Evolutionary conservation across 257 asterid species (phyloP).

Genomic region (Cinchona pubescens): DNA sequence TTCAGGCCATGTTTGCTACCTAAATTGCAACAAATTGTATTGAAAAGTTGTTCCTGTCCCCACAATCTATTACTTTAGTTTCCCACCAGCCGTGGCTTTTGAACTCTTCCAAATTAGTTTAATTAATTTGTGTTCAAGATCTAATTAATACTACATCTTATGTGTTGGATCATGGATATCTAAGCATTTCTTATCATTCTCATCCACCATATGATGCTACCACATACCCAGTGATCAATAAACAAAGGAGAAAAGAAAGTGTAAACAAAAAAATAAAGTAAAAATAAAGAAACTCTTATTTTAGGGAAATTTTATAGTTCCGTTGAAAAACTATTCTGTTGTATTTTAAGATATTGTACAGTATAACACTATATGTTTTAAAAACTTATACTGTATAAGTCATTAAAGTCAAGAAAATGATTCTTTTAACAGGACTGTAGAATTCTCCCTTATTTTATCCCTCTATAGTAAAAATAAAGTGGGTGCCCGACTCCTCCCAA

Average conservation of each 20-base stretch:
- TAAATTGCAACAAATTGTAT: conserved; percentile 25
- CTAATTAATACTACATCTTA: neutral
- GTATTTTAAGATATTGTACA: no score
- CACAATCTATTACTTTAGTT: conserved; percentile 9
- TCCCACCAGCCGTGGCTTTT: conserved; percentile 5
- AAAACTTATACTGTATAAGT: no score
- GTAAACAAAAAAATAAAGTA: neutral
- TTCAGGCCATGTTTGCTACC: conserved; percentile 29
- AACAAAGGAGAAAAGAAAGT: no score
- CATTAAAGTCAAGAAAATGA: no score
- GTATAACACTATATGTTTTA: no score
- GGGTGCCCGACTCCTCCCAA: no score
- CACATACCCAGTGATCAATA: no score
- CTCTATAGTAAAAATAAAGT: no score
- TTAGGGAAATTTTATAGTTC: no score
- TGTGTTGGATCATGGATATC: neutral
- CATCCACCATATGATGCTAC: neutral
- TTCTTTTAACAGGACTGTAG: no score
- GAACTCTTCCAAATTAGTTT: neutral
- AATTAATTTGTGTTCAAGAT: neutral
- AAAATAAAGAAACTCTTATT: neutral
- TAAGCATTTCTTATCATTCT: conserved; percentile 2
- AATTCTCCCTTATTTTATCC: no score
- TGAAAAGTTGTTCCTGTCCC: conserved; percentile 5
- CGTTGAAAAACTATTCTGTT: no score